Base-by-base conservation (phyloP, 129 eudicot species). In the Tagetes erecta region DNA sequence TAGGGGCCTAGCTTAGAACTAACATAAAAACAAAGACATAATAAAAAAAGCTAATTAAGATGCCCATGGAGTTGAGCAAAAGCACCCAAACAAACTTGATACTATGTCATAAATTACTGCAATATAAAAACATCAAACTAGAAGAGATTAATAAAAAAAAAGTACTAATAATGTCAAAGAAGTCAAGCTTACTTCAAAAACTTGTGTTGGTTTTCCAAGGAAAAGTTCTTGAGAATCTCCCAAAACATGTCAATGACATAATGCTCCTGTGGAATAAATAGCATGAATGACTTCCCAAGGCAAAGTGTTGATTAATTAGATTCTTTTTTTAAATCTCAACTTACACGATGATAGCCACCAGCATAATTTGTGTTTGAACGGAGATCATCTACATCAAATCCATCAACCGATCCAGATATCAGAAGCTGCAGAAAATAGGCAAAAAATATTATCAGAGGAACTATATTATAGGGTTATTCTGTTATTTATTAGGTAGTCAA, bases 171-270 rank as follows among this genome's bases (percentile, higher is more conserved):
- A 53, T 7, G 47, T 60, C 20, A 80, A 57, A 72, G 11, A 66
- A 74, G 71, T 20, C 55, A 4, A 64, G 81, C 98, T 78, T 86
- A 94, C 99, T 94, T 94, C 83, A 94, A 84, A 78, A 94, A 91
- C 80, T 83, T 94, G 78, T 86, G 88, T 81, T 87, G 97, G 73
- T 90, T 83, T 66, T 83, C 88, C 88, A 86, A 75, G 76, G 93
- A 88, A 59, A 94, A 80, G 84, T 71, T 80, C 79, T 90, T 83
- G 71, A 94, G 62, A 58, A 94, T 85, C 72, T 90, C 97, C 99
- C 99, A 94, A 81, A 94, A 94, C 96, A 91, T 88, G 57, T 91
- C 86, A 75, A 94, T 90, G 27, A 90, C 97, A 85, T 94, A 94
- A 84, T 94, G 99, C 70, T 90, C 99, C 98, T 94, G 93, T 71